Base-by-base conservation (phyloP, 495 filamentous ascomycete species). In the Podospora sp. region DNA sequence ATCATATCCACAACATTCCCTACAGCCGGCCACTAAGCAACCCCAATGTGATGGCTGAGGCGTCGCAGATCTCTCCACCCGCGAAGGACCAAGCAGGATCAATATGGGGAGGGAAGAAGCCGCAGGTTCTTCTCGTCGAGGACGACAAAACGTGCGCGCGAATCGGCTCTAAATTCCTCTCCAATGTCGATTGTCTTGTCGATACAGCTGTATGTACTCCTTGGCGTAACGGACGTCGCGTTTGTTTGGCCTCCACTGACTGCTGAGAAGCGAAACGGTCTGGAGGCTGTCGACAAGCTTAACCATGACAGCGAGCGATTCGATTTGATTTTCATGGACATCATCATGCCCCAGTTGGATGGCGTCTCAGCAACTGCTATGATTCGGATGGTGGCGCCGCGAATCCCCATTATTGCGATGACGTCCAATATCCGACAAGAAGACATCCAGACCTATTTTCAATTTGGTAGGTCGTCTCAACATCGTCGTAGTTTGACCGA, bases 351-450 rank as follows among this genome's bases (percentile, higher is more conserved):
- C 18, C 90, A 94, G 72, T 82, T 99, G 20, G 95, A 98, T 74
- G 95, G 95, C 59, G 93, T 97, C 29, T 96, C 93, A 11, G 95
- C 95, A 25, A 97, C 93, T 57, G 91, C 93, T 73, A 88, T 96
- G 65, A 97, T 99, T 68, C 90, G 96, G 63, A 92, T 97, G 76
- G 91, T 94, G 70, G 89, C 94, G 69, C 84, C 82, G 25, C 84
- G 87, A 22, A 93, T 92, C 20, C 95, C 95, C 16, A 95, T 98
- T 71, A 92, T 99, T 67, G 96, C 95, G 60, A 97, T 99, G 95
- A 98, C 95, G 26, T 97, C 95, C 21, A 99, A 98, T 72, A 98
- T 98, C 66, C 88, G 96, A 52, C 93, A 92, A 67, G 94, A 98
- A 73, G 95, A 99, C 76, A 97, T 99, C 63, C 90, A 93, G 69